These are phyloP conservation scores for Xylaria grammica DNA, from an alignment of 495 filamentous ascomycete genomes.

Conservation along the genomic window DNA sequence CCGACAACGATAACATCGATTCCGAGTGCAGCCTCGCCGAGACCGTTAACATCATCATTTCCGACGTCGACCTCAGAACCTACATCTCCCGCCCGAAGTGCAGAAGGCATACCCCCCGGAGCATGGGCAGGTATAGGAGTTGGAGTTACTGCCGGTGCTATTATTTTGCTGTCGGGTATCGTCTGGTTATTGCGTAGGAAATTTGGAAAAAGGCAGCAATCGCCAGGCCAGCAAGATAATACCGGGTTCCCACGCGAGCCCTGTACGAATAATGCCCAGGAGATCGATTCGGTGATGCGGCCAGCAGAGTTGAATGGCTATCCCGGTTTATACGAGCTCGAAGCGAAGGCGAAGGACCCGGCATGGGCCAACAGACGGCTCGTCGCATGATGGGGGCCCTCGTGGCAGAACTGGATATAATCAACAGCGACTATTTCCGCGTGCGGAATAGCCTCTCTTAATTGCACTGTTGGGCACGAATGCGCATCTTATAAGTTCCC, in stretches of 20 bases:
- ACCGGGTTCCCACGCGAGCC: background rate
- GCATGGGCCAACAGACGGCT: background rate
- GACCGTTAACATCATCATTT: background rate
- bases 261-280: background rate
- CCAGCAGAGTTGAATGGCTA: background rate
- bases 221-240: background rate
- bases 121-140: background rate
- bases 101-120: background rate
- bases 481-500: no score
- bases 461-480: no score
- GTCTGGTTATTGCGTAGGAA: background rate
- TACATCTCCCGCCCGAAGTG: background rate
- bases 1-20: background rate
- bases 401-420: background rate
- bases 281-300: background rate
- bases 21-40: background rate
- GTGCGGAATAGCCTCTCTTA: no score
- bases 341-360: background rate
- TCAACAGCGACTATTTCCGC: no score
- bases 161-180: background rate
- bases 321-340: conserved; percentile 1
- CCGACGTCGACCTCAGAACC: background rate
- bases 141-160: background rate
- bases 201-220: background rate
- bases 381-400: background rate